Evolutionary conservation across 2,329 filamentous ascomycete species (phyloP).

Genomic region (Botrytis porri): DNA sequence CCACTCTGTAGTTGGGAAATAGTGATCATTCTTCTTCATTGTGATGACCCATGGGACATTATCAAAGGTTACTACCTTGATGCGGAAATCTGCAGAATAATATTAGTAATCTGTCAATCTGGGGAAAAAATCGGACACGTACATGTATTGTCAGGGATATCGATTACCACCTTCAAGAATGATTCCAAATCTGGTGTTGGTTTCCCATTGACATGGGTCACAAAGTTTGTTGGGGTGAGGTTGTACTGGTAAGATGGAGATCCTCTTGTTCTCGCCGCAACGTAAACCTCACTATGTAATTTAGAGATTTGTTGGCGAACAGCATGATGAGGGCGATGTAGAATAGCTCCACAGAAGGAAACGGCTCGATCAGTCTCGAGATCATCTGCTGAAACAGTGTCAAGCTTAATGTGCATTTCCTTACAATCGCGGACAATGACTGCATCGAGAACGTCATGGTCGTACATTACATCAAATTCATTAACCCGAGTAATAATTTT

Average conservation of each 20-base stretch:
- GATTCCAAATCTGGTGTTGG: constrained; percentile 76
- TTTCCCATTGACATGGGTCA: constrained; percentile 90
- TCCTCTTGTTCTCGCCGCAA: constrained; percentile 79
- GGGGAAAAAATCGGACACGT: constrained; percentile 37
- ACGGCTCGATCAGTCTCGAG: constrained; percentile 90
- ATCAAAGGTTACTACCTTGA: constrained; percentile 97
- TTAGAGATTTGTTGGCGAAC: constrained; percentile 97
- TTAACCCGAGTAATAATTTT: constrained; percentile 90
- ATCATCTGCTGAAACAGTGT: constrained; percentile 83
- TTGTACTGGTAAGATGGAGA: constrained; percentile 87
- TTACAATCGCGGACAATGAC: constrained; percentile 82
- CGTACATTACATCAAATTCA: constrained; percentile 96
- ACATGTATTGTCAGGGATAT: constrained; percentile 94
- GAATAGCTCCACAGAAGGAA: constrained; percentile 89
- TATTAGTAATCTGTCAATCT: constrained; percentile 20
- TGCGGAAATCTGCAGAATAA: constrained; percentile 68
- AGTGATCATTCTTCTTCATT: constrained; percentile 99
- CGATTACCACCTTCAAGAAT: constrained; percentile 77
- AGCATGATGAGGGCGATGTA: constrained; percentile 92
- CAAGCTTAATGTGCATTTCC: constrained; percentile 72
- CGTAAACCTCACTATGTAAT: constrained; percentile 93
- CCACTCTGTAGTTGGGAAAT: constrained; percentile 72
- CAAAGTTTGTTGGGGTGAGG: constrained; percentile 93
- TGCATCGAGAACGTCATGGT: constrained; percentile 76
- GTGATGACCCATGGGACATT: constrained; percentile 99